Percentiles rank a stretch among this genome's conserved stretches.
Conservation (phyloP, 768 basidiomycete genomes). For the Suillus hirtellus region DNA sequence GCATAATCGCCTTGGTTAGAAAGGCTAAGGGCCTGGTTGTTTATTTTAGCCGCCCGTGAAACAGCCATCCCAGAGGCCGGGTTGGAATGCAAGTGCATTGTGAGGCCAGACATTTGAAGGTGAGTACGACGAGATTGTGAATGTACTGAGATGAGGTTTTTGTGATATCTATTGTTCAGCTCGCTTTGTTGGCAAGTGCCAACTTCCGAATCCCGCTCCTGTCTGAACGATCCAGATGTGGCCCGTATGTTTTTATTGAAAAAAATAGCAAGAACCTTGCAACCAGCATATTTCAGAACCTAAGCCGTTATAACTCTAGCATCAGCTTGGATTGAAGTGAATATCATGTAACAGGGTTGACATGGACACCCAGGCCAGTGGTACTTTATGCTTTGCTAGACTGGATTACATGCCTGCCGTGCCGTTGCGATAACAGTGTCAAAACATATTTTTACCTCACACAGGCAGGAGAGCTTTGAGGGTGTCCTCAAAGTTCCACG, state of each 20-base stretch:
- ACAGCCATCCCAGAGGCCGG: slow-evolving; percentile 6
- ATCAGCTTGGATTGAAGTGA: background rate
- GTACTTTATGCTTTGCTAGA: background rate
- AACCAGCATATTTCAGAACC: background rate
- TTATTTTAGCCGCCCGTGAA: slow-evolving; percentile 19
- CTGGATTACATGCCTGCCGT: background rate
- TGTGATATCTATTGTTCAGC: background rate
- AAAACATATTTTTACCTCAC: background rate
- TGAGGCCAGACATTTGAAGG: background rate
- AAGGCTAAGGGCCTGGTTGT: slow-evolving; percentile 24
- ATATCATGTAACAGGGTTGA: background rate
- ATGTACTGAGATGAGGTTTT: background rate
- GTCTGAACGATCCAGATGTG: background rate
- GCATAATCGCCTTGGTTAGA: slow-evolving; percentile 24
- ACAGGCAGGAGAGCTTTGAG: background rate
- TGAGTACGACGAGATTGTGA: background rate
- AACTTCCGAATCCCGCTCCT: background rate
- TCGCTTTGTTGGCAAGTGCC: background rate
- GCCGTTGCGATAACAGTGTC: background rate
- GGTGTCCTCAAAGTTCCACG: background rate
- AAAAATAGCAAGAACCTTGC: background rate
- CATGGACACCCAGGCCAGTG: background rate
- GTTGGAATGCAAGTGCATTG: slow-evolving; percentile 11
- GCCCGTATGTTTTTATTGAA: background rate
- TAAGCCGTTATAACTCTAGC: background rate